Evolutionary conservation across 345 rosid genomes (phyloP), one percentile per base, ranked within the genome.

Genomic region (Iberis pinnata): DNA sequence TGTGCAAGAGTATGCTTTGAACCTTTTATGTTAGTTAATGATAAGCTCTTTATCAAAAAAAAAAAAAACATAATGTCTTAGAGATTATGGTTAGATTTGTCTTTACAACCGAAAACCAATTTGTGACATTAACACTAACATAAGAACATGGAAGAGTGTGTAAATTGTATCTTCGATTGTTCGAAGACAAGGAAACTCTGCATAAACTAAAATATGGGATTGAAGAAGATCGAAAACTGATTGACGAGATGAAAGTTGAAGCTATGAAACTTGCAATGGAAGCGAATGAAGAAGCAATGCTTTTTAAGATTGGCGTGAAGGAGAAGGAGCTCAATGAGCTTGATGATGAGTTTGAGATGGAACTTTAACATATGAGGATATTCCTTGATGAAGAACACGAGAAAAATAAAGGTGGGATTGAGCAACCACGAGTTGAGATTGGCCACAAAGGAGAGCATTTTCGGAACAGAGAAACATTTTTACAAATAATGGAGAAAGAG

Each of bases 191-290:
- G n/a, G n/a, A n/a, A n/a, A n/a, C n/a, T n/a, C n/a, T n/a, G n/a
- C n/a, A n/a, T n/a, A n/a, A n/a, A n/a, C n/a, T n/a, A n/a, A n/a
- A n/a, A n/a, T n/a, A n/a, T n/a, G n/a, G n/a, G n/a, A n/a, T n/a
- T 3, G 86, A 80, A 49, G 95, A 78, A 38, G 97, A 89, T 41
- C 69, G 14, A 75, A 79, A 84, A 54, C 63, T 89, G 71, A 77
- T 90, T 26, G 73, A 62, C 68, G 92, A 80, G 58, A 90, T 87
- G 96, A 82, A 83, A 53, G 70, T 70, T 56, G 97, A 86, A 71
- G 95, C 97, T 17, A 58, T 76, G 83, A 81, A 81, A 71, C 77
- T 84, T 67, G 69, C 80, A 25, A 62, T 76, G 65, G 94, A 85
- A 49, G 60, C 79, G 18, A 54, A 52, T 55, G 90, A 78, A 25